Evolutionary conservation across 164 flowering plant genomes (phyloP).

Genomic region (Dillenia turbinata): DNA sequence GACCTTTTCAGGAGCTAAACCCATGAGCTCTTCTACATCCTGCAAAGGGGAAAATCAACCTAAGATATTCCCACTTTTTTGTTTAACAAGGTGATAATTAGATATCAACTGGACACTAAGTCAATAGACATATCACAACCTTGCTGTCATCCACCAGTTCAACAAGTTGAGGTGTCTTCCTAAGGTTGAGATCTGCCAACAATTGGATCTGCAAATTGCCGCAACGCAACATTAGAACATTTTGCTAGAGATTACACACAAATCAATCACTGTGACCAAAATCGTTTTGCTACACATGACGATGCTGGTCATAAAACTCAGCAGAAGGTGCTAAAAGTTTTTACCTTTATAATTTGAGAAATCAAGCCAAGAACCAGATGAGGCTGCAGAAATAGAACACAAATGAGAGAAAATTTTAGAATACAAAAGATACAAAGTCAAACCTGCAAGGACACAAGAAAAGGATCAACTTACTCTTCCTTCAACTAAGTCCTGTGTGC

Average conservation of each 20-base stretch:
- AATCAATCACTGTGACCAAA: not conserved
- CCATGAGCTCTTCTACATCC: constrained; percentile 90
- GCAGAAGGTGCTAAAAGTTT: constrained; percentile 1
- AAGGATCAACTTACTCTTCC: constrained; percentile 62
- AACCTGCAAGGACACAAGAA: not conserved
- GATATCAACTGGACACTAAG: not conserved
- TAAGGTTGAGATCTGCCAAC: constrained; percentile 83
- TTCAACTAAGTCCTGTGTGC: constrained; percentile 87
- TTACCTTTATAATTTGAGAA: constrained; percentile 91
- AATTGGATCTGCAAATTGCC: constrained; percentile 68
- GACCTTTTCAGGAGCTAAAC: constrained; percentile 81
- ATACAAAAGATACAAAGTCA: not conserved
- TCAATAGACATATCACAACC: constrained; percentile 23
- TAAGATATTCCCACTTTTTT: not conserved
- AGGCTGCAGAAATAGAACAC: constrained; percentile 49
- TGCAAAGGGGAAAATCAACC: constrained; percentile 22
- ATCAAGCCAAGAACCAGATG: constrained; percentile 89
- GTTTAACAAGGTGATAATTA: not conserved
- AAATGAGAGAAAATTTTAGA: constrained; percentile 6
- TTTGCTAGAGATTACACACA: too few relatives aligned
- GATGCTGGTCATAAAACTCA: not conserved
- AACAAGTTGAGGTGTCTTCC: constrained; percentile 86
- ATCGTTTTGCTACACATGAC: not conserved
- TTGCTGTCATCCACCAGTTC: constrained; percentile 77
- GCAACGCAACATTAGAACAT: not conserved